phyloP scores from a whole-genome alignment of 2,329 filamentous ascomycete genomes.

The Penicillium hesseltinei region DNA sequence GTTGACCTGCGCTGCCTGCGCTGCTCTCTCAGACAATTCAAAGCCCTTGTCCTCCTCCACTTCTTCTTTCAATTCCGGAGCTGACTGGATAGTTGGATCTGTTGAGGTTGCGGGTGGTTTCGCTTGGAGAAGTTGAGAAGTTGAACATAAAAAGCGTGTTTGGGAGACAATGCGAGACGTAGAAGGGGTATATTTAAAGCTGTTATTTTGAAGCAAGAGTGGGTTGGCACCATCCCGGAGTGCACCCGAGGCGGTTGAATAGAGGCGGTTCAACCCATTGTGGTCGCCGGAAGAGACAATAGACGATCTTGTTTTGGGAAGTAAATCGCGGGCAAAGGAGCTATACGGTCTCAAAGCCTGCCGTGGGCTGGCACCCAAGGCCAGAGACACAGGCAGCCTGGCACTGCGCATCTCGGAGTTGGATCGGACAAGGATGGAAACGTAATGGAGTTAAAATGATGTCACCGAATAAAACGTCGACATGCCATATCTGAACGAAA shows the following conservation, averaged over 20 bases:
- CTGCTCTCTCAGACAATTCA: constrained; percentile 75
- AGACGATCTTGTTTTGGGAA: constrained; percentile 7
- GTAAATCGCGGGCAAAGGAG: constrained; percentile 20
- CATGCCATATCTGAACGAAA: constrained; percentile 35
- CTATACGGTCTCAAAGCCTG: constrained; percentile 23
- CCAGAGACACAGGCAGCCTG: constrained; percentile 38
- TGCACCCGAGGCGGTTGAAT: constrained; percentile 25
- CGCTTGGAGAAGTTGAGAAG: constrained; percentile 26
- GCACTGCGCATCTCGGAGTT: constrained; percentile 44
- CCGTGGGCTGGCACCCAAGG: constrained; percentile 30
- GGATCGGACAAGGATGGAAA: constrained; percentile 15
- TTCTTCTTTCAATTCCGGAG: constrained; percentile 41
- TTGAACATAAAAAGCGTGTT: constrained; percentile 30
- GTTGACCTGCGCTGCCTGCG: constrained; percentile 84
- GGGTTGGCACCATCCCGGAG: constrained; percentile 20
- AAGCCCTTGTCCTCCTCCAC: constrained; percentile 63
- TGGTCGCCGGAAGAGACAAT: constrained; percentile 1
- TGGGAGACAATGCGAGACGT: constrained; percentile 21
- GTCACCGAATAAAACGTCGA: constrained; percentile 24
- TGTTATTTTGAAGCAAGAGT: constrained; percentile 16
- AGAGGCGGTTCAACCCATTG: constrained; percentile 19
- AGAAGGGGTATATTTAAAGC: constrained; percentile 10
- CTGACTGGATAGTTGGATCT: constrained; percentile 32
- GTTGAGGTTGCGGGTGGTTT: constrained; percentile 23
- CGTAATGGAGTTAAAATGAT: constrained; percentile 21